phyloP scores from a whole-genome alignment of 2,329 filamentous ascomycete genomes.

The Paradendryphiella salina region DNA sequence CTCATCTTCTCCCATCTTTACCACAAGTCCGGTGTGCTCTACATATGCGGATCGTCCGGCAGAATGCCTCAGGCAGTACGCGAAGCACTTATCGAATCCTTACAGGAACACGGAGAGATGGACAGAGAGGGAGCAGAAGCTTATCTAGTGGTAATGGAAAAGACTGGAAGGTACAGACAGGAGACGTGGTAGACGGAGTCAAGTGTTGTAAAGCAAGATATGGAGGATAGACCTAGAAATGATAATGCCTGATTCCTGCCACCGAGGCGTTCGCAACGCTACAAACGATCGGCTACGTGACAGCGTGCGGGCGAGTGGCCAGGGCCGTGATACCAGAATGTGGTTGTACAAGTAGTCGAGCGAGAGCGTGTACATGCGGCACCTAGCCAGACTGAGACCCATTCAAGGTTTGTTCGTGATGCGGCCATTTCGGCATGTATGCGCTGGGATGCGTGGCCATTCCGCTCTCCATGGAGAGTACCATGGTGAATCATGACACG shows the following conservation, averaged over 20 bases:
- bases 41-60: conserved; percentile 65
- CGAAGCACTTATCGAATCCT: conserved; percentile 65
- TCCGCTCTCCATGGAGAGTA: too few species aligned
- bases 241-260: not conserved
- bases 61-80: conserved; percentile 72
- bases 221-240: not conserved
- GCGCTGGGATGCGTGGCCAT: not conserved
- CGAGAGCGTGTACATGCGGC: conserved; percentile 8
- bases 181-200: conserved; percentile 65
- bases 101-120: conserved; percentile 51
- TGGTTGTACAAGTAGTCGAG: conserved; percentile 6
- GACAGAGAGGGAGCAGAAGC: conserved; percentile 57
- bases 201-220: not conserved
- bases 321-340: conserved; percentile 5
- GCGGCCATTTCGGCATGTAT: too few species aligned
- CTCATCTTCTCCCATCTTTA: conserved; percentile 58
- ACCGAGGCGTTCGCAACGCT: not conserved
- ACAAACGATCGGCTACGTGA: not conserved
- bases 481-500: too few species aligned
- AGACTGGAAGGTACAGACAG: conserved; percentile 64
- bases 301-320: conserved; percentile 5
- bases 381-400: conserved; percentile 5
- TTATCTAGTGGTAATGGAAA: conserved; percentile 63
- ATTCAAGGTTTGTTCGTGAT: too few species aligned
- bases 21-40: conserved; percentile 57